Base-by-base conservation (phyloP, 2,329 filamentous ascomycete species). In the Colletotrichum lini region DNA sequence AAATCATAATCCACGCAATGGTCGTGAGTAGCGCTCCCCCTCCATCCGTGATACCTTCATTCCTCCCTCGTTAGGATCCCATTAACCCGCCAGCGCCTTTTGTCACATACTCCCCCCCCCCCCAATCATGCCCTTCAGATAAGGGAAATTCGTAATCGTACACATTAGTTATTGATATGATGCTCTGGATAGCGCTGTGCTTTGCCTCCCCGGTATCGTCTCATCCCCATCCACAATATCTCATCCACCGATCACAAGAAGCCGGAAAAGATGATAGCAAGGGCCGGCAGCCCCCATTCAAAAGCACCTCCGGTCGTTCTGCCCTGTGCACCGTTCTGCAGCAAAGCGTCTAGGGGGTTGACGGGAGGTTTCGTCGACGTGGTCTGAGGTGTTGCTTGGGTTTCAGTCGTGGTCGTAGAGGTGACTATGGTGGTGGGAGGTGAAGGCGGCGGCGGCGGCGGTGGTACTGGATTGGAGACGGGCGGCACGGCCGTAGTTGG, bases 271-370 rank as follows among this genome's bases (percentile, higher is more conserved):
- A 59, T 18, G 40, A 59, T 6, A 30, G 26, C 35, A 26, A 62
- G 15, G 23, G 16, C 44, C 3, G 42, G 16, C 12, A 45, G 5
- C 2, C 21, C 26, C 52, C 23, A 67, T 9, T 15, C 38, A 1
- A 35, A 7, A n/a, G 30, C 3, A 6, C 47, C 12, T 13, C 13
- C 38, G 18, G 18, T 15, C 8, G 21, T n/a, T 23, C 35, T 45
- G 0, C 4, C 10, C 16, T 53, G 10, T 18, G 21, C 67, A 5
- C 65, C 49, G 57, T 58, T 70, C 12, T 67, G 54, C n/a, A 70
- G 67, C 50, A 70, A 61, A 38, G 67, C 57, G 16, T 70, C 67
- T 13, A 70, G 44, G 44, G 67, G 67, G 23, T 70, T 70, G n/a
- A 70, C 57, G 50, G 64, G 49, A 42, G 67, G 42, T 13, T 40